Base-by-base conservation (phyloP, 306 rosid genomes). In the Cicer bijugum region DNA sequence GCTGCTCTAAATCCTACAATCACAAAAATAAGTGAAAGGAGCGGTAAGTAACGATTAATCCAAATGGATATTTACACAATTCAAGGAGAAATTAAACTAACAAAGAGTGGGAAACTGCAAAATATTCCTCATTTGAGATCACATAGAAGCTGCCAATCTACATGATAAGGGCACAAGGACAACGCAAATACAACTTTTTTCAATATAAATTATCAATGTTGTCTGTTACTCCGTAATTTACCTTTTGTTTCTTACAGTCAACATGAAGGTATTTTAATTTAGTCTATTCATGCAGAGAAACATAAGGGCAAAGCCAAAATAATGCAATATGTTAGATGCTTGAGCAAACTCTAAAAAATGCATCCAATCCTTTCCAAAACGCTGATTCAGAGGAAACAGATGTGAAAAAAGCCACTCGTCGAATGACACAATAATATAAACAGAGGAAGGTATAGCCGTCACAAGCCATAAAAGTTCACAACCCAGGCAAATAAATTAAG, bases 1-100 rank as follows among this genome's bases (percentile, higher is more conserved):
- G 97, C 91, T 91, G 97, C 82, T 91, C 99, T 81, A 95, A 79
- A 82, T 95, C 97, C 99, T 95, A 82, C 83, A 82, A 72, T 61
- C 53, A 74, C 46, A 60, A 67, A 71, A 15, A 17, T 1, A n/a
- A 37, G 56, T 12, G 57, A 50, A 72, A 66, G 67, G 17, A 66
- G 56, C 66, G 15, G 52, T 37, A 72, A 75, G 58, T 76, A 39
- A 59, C 66, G 56, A 57, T 75, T 75, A 71, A 57, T 20, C 35
- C 38, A 16, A 56, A 75, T 8, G 52, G 51, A 55, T 55, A 74
- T 48, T 17, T 69, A 63, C 16, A 64, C 58, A 35, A 53, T 64
- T 64, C 14, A 66, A 61, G 44, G 14, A 47, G 33, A 14, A 56
- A 46, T 4, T 11, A 63, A 44, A 43, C 23, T 4, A 66, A 28